phyloP scores from a whole-genome alignment of 176 grass and related monocot species.

The Neostapfia colusana region DNA sequence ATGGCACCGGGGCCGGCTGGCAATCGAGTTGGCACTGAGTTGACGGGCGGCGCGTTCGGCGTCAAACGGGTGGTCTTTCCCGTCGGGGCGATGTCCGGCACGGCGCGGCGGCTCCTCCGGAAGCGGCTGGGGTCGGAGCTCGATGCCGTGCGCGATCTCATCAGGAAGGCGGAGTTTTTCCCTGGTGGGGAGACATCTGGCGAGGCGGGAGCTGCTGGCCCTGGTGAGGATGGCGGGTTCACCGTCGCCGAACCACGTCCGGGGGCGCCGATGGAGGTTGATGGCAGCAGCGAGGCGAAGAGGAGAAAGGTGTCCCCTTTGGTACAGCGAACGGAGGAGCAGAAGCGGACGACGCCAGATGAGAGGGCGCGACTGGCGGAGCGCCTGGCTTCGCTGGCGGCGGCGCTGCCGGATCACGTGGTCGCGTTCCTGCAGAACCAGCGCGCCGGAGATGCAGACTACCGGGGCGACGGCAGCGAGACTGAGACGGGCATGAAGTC shows the following conservation, averaged over 20 bases:
- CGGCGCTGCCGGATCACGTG: slow-evolving; percentile 24
- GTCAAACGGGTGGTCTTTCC: slow-evolving; percentile 24
- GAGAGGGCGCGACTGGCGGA: not conserved
- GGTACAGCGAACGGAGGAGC: not conserved
- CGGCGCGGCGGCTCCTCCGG: not conserved
- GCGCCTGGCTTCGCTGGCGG: slow-evolving; percentile 21
- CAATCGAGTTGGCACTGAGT: not conserved
- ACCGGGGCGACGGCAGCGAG: not conserved
- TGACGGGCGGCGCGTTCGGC: not conserved
- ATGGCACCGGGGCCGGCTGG: not conserved
- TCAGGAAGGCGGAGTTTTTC: slow-evolving; percentile 21
- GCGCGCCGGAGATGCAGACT: not conserved
- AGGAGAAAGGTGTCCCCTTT: not conserved
- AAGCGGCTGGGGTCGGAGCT: slow-evolving; percentile 34
- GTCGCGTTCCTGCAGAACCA: slow-evolving; percentile 4
- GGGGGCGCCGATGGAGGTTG: not conserved
- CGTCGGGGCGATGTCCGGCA: slow-evolving; percentile 8
- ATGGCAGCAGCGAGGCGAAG: not conserved
- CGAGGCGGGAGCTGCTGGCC: not conserved
- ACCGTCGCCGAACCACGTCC: not conserved
- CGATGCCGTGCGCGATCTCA: slow-evolving; percentile 12
- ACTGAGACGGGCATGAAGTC: not conserved
- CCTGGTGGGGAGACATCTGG: not conserved
- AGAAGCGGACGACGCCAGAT: not conserved
- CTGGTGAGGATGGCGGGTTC: not conserved